phyloP scores from a whole-genome alignment of 768 basidiomycete genomes.

The Tulasnella sp. region DNA sequence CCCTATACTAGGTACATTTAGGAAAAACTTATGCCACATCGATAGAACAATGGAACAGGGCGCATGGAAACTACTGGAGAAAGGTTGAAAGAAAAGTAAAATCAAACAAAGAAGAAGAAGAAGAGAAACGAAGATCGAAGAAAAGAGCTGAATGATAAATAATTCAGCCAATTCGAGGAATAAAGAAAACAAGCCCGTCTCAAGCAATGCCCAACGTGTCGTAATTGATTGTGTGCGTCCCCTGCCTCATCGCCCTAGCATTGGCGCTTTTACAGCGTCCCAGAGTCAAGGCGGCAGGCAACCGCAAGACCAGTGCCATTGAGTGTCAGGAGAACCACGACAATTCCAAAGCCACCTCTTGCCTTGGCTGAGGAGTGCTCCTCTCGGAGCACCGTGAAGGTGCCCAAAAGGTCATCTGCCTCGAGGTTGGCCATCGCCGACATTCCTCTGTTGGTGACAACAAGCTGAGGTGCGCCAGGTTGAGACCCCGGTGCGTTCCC shows the following conservation, averaged over 20 bases:
- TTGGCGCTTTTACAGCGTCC: conserved; percentile 11
- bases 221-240: neutral
- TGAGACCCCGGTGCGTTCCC: neutral
- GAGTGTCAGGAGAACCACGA: conserved; percentile 10
- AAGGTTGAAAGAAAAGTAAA: neutral
- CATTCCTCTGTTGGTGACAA: conserved; percentile 5
- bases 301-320: conserved; percentile 13
- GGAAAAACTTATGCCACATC: neutral
- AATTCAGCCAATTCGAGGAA: neutral
- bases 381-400: conserved; percentile 16
- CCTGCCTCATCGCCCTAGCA: neutral
- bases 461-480: neutral
- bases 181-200: neutral
- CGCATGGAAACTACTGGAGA: neutral
- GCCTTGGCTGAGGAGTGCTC: conserved; percentile 6
- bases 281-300: conserved; percentile 8
- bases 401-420: conserved; percentile 12
- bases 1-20: neutral
- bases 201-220: neutral
- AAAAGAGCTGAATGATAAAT: neutral
- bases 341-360: conserved; percentile 3
- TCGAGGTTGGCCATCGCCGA: neutral
- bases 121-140: neutral
- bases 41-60: neutral
- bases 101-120: neutral